Percentiles rank a stretch among this genome's conserved stretches.
phyloP scores from a whole-genome alignment of 345 rosid species.

The Pistacia integerrima region DNA sequence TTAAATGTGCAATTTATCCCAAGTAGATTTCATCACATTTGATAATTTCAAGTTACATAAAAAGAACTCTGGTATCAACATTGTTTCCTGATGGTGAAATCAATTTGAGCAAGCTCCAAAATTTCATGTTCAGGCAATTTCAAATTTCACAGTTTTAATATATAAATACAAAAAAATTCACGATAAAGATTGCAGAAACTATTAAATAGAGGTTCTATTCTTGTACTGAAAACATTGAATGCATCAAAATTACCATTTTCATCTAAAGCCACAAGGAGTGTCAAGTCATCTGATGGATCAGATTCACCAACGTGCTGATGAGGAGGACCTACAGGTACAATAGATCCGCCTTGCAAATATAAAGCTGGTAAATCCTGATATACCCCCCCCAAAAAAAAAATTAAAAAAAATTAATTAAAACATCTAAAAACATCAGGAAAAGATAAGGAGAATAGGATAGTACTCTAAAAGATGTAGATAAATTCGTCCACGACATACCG shows the following conservation, averaged over 20 bases:
- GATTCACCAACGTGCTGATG: constrained; percentile 74
- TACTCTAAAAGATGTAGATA: constrained; percentile 2
- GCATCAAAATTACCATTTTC: constrained; percentile 60
- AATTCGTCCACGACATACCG: constrained; percentile 45
- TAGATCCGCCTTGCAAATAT: constrained; percentile 88
- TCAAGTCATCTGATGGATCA: constrained; percentile 67
- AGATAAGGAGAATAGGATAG: background rate
- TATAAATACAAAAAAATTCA: background rate
- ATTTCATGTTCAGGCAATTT: background rate
- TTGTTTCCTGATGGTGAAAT: background rate
- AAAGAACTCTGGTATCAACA: background rate
- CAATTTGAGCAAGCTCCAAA: background rate
- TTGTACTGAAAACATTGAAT: background rate
- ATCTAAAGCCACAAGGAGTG: constrained; percentile 76
- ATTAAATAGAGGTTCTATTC: background rate
- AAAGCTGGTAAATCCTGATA: constrained; percentile 81
- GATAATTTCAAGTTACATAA: background rate
- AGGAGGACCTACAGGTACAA: constrained; percentile 66
- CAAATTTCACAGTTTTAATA: background rate
- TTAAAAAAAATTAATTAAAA: constrained; percentile 8
- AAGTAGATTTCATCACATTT: background rate
- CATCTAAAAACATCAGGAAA: constrained; percentile 6
- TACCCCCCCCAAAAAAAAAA: constrained; percentile 16
- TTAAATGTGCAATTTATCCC: background rate
- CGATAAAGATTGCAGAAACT: background rate